Conservation (phyloP, 805 yeast genomes). For the Candida manassasensis region DNA sequence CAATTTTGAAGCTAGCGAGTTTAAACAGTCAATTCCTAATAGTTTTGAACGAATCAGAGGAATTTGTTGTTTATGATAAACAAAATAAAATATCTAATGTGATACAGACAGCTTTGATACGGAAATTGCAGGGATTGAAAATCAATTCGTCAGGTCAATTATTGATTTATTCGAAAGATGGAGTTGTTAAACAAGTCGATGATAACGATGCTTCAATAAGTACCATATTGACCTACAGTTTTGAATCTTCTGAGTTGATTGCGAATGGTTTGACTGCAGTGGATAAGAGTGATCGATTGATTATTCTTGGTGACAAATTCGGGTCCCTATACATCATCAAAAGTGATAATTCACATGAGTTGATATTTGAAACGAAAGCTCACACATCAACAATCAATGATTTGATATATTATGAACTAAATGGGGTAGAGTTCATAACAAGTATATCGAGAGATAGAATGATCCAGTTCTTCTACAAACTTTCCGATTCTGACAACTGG, state of each 20-base stretch:
- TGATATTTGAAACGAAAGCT: conserved; percentile 33
- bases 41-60: conserved; percentile 33
- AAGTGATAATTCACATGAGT: conserved; percentile 10
- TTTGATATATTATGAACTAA: conserved; percentile 30
- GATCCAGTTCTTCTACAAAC: conserved; percentile 47
- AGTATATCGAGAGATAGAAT: conserved; percentile 60
- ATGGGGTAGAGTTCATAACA: conserved; percentile 27
- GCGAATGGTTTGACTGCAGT: conserved; percentile 39
- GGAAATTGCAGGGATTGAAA: conserved; percentile 37
- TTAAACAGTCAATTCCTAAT: conserved; percentile 21
- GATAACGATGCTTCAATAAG: conserved; percentile 8
- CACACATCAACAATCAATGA: conserved; percentile 52
- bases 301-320: conserved; percentile 46
- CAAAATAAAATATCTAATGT: conserved; percentile 8
- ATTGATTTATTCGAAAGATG: conserved; percentile 40
- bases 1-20: conserved; percentile 25
- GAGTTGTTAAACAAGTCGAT: conserved; percentile 29
- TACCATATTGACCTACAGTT: conserved; percentile 9
- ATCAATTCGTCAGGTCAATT: conserved; percentile 24
- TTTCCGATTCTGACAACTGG: conserved; percentile 32
- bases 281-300: conserved; percentile 26
- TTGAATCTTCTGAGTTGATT: conserved; percentile 25
- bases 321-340: conserved; percentile 36
- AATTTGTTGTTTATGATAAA: conserved; percentile 26
- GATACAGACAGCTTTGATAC: conserved; percentile 34